Conservation (phyloP, 306 rosid species). For the Herpetospermum pedunculosum region DNA sequence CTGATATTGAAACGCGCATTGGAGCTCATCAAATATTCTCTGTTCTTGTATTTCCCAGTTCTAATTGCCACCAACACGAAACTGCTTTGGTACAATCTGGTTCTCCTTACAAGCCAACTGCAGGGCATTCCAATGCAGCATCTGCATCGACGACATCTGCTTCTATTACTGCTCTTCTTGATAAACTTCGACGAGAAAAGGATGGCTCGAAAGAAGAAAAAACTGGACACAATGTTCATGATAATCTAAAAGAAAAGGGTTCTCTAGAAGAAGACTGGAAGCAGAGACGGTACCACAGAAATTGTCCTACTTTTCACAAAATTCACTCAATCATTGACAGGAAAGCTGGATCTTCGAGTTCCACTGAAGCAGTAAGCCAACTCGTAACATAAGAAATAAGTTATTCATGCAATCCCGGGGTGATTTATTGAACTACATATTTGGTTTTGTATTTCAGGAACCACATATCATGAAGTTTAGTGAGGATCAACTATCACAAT, state of each 20-base stretch:
- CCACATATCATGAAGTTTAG: conserved; percentile 58
- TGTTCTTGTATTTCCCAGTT: conserved; percentile 62
- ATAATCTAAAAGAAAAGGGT: conserved; percentile 41
- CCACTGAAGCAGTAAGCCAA: conserved; percentile 44
- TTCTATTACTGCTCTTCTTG: conserved; percentile 82
- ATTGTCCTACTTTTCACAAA: conserved; percentile 56
- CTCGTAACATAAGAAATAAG: conserved; percentile 1
- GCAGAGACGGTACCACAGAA: conserved; percentile 45
- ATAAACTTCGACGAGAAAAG: conserved; percentile 72
- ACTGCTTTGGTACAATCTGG: conserved; percentile 37
- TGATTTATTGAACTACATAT: not conserved
- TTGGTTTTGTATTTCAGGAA: conserved; percentile 47
- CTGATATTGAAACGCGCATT: conserved; percentile 65
- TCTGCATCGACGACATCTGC: conserved; percentile 75
- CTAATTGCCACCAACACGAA: conserved; percentile 37
- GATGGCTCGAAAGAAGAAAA: conserved; percentile 39
- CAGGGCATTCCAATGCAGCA: conserved; percentile 45
- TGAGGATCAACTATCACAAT: conserved; percentile 80
- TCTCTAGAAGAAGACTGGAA: conserved; percentile 46
- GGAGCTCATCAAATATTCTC: conserved; percentile 95
- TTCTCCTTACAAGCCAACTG: conserved; percentile 45
- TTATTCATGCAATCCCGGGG: not conserved
- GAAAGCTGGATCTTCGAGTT: conserved; percentile 41
- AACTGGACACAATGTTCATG: conserved; percentile 23
- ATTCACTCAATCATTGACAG: conserved; percentile 57